Evolutionary conservation across 306 rosid genomes (phyloP), one percentile per base, ranked within the genome.

Genomic region (Rubus idaeus): DNA sequence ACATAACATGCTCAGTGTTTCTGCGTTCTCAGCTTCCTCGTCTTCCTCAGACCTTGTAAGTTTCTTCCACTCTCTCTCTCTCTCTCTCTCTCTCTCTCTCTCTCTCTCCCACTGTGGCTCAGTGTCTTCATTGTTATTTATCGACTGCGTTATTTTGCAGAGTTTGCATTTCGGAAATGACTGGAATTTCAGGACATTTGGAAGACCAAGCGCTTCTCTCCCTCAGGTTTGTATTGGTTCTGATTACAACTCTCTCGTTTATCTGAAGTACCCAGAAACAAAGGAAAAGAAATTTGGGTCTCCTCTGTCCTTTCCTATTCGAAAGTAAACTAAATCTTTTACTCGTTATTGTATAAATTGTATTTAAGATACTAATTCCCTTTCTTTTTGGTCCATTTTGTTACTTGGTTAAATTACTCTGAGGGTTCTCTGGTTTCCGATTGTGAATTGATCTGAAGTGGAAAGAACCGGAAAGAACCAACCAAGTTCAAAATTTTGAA

Each of bases 181-280:
- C 52, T 72, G 76, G 66, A 72, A 51, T 39, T 55, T 0, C 35
- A 30, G 35, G 35, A 30, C 66, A 18, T 40, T 0, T 3, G 52
- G 49, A 40, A 72, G 20, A 55, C 40, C 66, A 55, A 7, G 51
- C 51, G 52, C 40, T 72, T 72, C 52, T 55, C 76, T 72, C 11
- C 40, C 76, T 20, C 76, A 72, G 76, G 76, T 72, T 39, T 72
- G 8, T 5, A 53, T 20, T 1, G 4, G 12, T 35, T 37, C 45
- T 35, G 20, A 18, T 41, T 41, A 8, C 23, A 30, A 30, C 35
- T 30, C 35, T 30, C 35, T 30, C 35, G 35, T 30, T 30, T 30
- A 30, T 30, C 35, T 30, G 35, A 0, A 30, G 35, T 30, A 30
- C 35, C 35, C 35, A 30, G 35, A 30, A 30, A 30, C 35, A 30